phyloP scores from a whole-genome alignment of 78 protist species.

The Dictyostelium discoideum region DNA sequence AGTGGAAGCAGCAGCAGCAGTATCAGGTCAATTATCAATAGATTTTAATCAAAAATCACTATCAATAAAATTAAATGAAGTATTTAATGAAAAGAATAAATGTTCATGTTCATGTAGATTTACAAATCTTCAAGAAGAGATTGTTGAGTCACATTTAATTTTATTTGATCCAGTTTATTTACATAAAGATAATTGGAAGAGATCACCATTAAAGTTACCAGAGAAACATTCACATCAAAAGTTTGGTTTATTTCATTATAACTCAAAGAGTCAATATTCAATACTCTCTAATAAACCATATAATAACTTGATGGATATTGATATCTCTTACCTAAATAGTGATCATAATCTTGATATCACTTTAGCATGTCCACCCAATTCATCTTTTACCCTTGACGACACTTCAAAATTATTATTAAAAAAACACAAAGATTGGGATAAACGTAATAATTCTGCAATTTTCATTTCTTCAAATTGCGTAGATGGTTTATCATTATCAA shows the following conservation, averaged over 20 bases:
- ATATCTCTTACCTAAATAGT: background rate
- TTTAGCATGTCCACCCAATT: conserved; percentile 53
- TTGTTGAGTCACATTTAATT: conserved; percentile 1
- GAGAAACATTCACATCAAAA: conserved; percentile 36
- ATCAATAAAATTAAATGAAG: background rate
- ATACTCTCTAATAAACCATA: background rate
- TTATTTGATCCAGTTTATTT: conserved; percentile 40
- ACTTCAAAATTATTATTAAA: background rate
- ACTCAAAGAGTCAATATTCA: background rate
- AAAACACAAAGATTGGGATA: background rate
- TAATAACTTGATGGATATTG: background rate
- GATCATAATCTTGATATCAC: background rate
- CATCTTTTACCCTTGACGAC: background rate
- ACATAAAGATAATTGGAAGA: conserved; percentile 43
- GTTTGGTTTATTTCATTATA: conserved; percentile 21
- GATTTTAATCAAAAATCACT: background rate
- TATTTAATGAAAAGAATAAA: background rate
- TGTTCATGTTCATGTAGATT: conserved; percentile 42
- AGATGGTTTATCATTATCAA: conserved; percentile 1
- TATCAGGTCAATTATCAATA: background rate
- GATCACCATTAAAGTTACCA: conserved; percentile 37
- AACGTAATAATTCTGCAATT: background rate
- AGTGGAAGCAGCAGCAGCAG: background rate
- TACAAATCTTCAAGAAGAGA: conserved; percentile 8
- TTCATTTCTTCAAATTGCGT: conserved; percentile 62